Conservation (phyloP, 176 grass and related monocot genomes). For the Eleusine indica region DNA sequence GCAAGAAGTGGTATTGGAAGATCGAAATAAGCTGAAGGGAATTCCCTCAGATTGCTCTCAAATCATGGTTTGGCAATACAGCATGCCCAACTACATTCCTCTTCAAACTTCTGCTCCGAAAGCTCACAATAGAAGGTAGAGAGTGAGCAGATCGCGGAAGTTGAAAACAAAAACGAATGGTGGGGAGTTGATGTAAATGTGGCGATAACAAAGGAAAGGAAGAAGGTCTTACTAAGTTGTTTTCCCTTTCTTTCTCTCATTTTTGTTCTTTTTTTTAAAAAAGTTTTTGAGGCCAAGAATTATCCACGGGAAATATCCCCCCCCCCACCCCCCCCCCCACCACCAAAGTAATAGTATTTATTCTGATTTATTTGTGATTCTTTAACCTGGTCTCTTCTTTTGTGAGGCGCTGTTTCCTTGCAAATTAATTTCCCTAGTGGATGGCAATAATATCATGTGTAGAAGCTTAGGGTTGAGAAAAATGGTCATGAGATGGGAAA, state of each 20-base stretch:
- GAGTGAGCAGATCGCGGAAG: not conserved
- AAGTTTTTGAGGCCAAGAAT: constrained; percentile 40
- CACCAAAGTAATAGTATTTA: constrained; percentile 50
- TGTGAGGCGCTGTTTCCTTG: not conserved
- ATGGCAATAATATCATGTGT: constrained; percentile 48
- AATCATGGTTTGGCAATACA: constrained; percentile 92
- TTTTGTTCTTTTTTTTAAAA: constrained; percentile 31
- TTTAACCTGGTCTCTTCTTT: constrained; percentile 41
- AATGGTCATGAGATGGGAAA: constrained; percentile 19
- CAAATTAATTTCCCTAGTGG: constrained; percentile 23
- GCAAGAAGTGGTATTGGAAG: constrained; percentile 85
- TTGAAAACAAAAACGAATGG: not conserved
- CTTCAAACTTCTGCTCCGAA: constrained; percentile 27
- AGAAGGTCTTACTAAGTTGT: constrained; percentile 43
- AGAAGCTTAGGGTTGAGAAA: not conserved
- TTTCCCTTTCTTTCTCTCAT: constrained; percentile 31
- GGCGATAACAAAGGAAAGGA: constrained; percentile 44
- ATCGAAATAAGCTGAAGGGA: constrained; percentile 75
- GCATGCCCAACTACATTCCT: constrained; percentile 37
- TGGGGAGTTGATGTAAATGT: constrained; percentile 71
- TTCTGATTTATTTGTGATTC: constrained; percentile 61
- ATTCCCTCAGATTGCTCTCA: constrained; percentile 80
- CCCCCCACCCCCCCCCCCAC: not conserved
- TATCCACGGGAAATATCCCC: constrained; percentile 23
- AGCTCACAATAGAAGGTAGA: constrained; percentile 62